phyloP scores from a whole-genome alignment of 2,329 filamentous ascomycete genomes.

The Lojkania enalia region DNA sequence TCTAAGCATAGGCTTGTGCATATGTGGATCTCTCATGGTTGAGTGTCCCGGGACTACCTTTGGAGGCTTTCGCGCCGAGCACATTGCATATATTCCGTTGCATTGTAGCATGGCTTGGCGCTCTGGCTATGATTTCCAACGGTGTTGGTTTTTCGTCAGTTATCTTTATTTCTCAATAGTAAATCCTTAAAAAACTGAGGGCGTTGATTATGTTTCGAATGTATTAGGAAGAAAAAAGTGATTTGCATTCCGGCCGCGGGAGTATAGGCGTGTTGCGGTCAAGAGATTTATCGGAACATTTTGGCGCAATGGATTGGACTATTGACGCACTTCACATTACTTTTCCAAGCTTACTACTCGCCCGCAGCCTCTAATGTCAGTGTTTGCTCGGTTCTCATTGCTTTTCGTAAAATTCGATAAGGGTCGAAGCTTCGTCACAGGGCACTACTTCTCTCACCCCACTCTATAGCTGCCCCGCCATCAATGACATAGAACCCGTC shows the following conservation, averaged over 20 bases:
- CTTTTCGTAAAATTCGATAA: constrained; percentile 31
- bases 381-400: constrained; percentile 26
- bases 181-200: not conserved
- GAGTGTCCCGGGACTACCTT: constrained; percentile 18
- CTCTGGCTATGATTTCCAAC: not conserved
- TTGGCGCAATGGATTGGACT: not conserved
- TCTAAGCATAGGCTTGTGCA: constrained; percentile 14
- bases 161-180: constrained; percentile 4
- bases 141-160: not conserved
- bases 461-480: constrained; percentile 21
- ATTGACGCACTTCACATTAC: not conserved
- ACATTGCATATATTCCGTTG: constrained; percentile 27
- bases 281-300: too few relatives aligned
- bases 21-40: constrained; percentile 18
- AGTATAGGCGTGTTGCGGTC: constrained; percentile 11
- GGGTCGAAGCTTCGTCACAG: constrained; percentile 14
- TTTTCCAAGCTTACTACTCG: constrained; percentile 12
- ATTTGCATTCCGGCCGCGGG: constrained; percentile 28
- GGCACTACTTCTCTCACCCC: constrained; percentile 19
- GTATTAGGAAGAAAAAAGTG: constrained; percentile 1
- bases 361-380: constrained; percentile 5
- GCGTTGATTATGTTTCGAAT: not conserved
- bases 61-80: constrained; percentile 23
- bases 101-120: constrained; percentile 13
- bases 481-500: constrained; percentile 24